Evolutionary conservation across 2,329 filamentous ascomycete genomes (phyloP).

Genomic region (Colletotrichum lentis): DNA sequence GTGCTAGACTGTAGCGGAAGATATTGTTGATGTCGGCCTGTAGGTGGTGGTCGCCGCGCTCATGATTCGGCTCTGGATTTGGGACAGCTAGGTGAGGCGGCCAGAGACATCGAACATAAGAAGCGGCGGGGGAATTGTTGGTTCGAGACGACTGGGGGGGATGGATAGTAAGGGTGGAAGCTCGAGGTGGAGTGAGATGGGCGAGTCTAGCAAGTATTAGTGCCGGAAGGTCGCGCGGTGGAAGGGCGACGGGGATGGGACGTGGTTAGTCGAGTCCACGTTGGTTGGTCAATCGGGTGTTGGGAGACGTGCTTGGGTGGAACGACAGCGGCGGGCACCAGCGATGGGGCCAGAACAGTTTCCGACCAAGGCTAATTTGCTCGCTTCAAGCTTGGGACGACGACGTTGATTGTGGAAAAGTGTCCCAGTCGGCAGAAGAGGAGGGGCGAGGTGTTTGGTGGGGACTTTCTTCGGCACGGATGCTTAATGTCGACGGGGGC

Average conservation of each 20-base stretch:
- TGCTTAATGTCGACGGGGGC: not conserved
- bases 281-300: slow-evolving; percentile 27
- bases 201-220: slow-evolving; percentile 2
- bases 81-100: slow-evolving; percentile 7
- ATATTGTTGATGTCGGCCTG: slow-evolving; percentile 15
- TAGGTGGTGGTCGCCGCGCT: slow-evolving; percentile 18
- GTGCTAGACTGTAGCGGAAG: slow-evolving; percentile 10
- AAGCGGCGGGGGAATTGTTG: slow-evolving; percentile 15
- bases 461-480: not conserved
- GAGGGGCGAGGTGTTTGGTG: slow-evolving; percentile 21
- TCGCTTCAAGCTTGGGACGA: not conserved
- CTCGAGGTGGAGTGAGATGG: slow-evolving; percentile 20
- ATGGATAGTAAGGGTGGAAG: slow-evolving; percentile 3
- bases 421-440: slow-evolving; percentile 13
- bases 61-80: slow-evolving; percentile 28
- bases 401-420: not conserved
- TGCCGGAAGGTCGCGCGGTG: not conserved
- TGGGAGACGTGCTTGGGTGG: slow-evolving; percentile 21
- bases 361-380: slow-evolving; percentile 1
- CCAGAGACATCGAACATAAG: slow-evolving; percentile 16
- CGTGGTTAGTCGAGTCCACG: slow-evolving; percentile 19
- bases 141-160: not conserved
- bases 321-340: slow-evolving; percentile 26
- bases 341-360: slow-evolving; percentile 18
- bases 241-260: slow-evolving; percentile 28